These are phyloP conservation scores for Aeminium ludgeri DNA, from an alignment of 495 filamentous ascomycete species.

Conservation along the genomic window DNA sequence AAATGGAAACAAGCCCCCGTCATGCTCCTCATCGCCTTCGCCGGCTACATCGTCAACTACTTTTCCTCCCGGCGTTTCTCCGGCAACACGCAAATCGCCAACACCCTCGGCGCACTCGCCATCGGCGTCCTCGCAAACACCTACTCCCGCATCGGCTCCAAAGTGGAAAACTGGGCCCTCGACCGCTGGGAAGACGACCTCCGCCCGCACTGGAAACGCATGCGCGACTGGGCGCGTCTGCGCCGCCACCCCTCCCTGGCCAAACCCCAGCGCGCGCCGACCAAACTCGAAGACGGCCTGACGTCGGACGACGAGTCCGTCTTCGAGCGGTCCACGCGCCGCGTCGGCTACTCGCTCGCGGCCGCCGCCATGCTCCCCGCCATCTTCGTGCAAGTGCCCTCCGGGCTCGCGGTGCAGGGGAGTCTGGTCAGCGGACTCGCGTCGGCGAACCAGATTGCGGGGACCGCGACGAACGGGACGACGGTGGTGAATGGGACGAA, in stretches of 20 bases:
- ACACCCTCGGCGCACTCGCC: conserved; percentile 68
- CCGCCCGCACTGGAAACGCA: conserved; percentile 13
- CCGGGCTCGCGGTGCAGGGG: conserved; percentile 69
- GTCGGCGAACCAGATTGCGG: conserved; percentile 62
- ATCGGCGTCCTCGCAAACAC: conserved; percentile 78
- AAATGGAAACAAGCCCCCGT: conserved; percentile 79
- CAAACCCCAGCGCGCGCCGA: background rate
- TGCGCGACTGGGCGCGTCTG: background rate
- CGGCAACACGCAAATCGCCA: conserved; percentile 65
- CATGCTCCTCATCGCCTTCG: conserved; percentile 68
- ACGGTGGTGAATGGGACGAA: conserved; percentile 29
- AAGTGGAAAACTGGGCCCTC: conserved; percentile 22
- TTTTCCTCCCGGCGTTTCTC: conserved; percentile 56
- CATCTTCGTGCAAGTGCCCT: conserved; percentile 89
- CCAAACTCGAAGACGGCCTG: conserved; percentile 10
- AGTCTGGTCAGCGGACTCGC: conserved; percentile 69
- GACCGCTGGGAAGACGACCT: conserved; percentile 21
- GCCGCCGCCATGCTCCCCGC: conserved; percentile 80
- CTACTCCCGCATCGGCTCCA: conserved; percentile 54
- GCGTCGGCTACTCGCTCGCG: conserved; percentile 57
- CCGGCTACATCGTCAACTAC: conserved; percentile 77
- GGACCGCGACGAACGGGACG: conserved; percentile 29
- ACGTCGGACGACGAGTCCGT: conserved; percentile 3
- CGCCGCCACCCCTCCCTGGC: background rate
- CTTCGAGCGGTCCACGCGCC: conserved; percentile 14